Conservation (phyloP, 306 rosid species). For the Acacia confusa region DNA sequence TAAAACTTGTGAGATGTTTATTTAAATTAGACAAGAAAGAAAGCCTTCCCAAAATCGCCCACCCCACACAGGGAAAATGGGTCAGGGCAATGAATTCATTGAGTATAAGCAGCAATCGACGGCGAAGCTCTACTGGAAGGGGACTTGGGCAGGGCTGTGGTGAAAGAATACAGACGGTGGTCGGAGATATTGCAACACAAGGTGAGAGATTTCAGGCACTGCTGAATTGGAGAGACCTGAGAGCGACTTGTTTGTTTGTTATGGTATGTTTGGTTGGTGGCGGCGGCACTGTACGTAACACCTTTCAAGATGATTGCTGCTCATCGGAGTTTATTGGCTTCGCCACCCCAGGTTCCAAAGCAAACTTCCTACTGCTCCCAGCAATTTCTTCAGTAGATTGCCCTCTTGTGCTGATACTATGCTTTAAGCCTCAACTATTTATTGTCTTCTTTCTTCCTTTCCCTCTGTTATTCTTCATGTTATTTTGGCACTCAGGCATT, state of each 20-base stretch:
- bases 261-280: conserved; percentile 47
- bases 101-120: too few relatives aligned
- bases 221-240: conserved; percentile 67
- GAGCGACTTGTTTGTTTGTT: conserved; percentile 55
- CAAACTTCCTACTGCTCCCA: conserved; percentile 53
- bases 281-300: conserved; percentile 51
- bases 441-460: neutral
- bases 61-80: too few relatives aligned
- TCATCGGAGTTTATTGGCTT: conserved; percentile 45
- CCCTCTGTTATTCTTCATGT: neutral
- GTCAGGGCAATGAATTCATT: too few relatives aligned
- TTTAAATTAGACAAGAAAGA: too few relatives aligned
- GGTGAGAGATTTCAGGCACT: conserved; percentile 62
- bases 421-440: conserved; percentile 34
- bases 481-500: neutral
- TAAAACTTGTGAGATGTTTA: too few relatives aligned
- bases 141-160: too few relatives aligned
- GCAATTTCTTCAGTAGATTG: conserved; percentile 62
- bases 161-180: conserved; percentile 61
- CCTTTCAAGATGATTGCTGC: conserved; percentile 54
- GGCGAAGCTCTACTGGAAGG: too few relatives aligned
- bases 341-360: conserved; percentile 59
- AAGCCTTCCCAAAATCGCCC: too few relatives aligned
- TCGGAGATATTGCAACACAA: conserved; percentile 68
- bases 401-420: conserved; percentile 59